Percentiles rank a stretch among this genome's conserved stretches.
phyloP scores from a whole-genome alignment of 2,329 filamentous ascomycete genomes.

The Pezicula radicicola region DNA sequence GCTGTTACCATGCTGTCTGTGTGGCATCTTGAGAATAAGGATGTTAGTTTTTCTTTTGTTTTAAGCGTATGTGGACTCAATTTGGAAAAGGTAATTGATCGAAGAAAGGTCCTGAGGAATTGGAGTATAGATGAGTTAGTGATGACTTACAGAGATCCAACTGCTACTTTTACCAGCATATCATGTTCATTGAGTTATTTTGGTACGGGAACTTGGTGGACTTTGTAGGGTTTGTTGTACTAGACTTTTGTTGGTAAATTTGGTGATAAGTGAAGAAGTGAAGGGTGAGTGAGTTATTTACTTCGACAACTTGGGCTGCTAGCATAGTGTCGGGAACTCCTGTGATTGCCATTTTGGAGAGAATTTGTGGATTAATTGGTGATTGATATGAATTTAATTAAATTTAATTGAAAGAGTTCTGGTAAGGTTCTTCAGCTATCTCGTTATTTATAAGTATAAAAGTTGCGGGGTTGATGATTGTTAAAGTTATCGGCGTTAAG shows the following conservation, averaged over 20 bases:
- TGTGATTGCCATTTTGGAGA: conserved; percentile 4
- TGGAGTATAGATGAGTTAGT: no score
- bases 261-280: background rate
- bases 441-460: no score
- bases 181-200: conserved; percentile 41
- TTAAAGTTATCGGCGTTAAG: no score
- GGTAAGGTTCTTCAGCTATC: no score
- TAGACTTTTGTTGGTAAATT: conserved; percentile 13
- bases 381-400: background rate
- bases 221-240: conserved; percentile 52
- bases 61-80: no score
- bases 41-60: no score
- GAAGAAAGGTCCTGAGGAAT: no score
- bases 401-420: no score
- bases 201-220: conserved; percentile 47
- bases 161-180: conserved; percentile 57
- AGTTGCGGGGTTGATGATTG: no score
- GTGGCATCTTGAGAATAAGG: conserved; percentile 40
- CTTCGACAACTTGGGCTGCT: conserved; percentile 44
- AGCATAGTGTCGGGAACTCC: conserved; percentile 41
- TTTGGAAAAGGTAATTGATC: no score
- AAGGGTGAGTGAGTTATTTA: conserved; percentile 12
- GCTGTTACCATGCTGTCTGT: conserved; percentile 54
- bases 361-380: background rate
- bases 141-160: conserved; percentile 43